Base-by-base conservation (phyloP, 768 basidiomycete species). In the Trametes sanguinea region DNA sequence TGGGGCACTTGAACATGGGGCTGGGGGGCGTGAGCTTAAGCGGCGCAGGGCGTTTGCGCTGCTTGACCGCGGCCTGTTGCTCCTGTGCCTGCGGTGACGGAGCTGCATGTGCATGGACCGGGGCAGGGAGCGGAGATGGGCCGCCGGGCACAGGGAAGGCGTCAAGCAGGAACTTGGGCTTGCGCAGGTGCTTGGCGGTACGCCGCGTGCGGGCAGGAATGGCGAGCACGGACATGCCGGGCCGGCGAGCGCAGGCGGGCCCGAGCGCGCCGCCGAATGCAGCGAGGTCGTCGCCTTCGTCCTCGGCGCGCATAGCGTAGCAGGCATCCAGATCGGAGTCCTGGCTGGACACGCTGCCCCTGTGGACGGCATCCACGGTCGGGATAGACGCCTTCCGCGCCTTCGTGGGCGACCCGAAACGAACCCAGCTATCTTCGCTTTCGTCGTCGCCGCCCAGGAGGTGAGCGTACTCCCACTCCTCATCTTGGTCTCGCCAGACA, bases 401-500 rank as follows among this genome's bases (percentile, higher is more conserved):
- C 70, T 9, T 68, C 71, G 10, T 70, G 4, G 57, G 73, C 57
- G 83, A 81, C 27, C 82, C 78, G 77, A 82, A 85, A 40, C 74
- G 75, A n/a, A 70, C 71, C 51, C 77, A 76, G 53, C 72, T 71
- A 22, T 63, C 67, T 37, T 68, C 68, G 29, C 55, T 61, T 33
- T 69, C 72, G 11, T 74, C 69, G 13, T 76, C 71, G 29, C 76
- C 78, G 46, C 73, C 76, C 33, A 91, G 78, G 8, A 91, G 79
- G 59, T 83, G 85, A 13, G 79, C 76, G 64, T 85, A 89, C 68
- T 91, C 89, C 79, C 81, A 78, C 67, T 86, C 83, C 71, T 91
- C 89, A 10, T 88, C 87, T 56, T 81, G 82, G 66, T 91, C 89
- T 78, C 82, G 80, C 87, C 89, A 91, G 13, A 90, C 54, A 0